A percentile compares a stretch with the other conserved stretches of the same genome.
Conservation (phyloP, 495 filamentous ascomycete species). For the Penicillium waksmanii region DNA sequence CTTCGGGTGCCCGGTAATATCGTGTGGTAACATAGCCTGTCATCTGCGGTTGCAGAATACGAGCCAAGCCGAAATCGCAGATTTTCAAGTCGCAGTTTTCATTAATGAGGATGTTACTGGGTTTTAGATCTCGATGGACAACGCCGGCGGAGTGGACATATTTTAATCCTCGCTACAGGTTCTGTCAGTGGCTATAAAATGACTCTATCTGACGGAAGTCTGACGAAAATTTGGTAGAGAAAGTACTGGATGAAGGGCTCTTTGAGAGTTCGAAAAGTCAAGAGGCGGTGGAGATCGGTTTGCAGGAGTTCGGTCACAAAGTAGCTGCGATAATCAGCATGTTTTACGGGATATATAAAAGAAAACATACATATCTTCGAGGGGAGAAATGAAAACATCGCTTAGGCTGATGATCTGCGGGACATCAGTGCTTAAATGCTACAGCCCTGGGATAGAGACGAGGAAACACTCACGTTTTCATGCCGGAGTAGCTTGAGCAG, state of each 20-base stretch:
- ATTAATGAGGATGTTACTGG: constrained; percentile 12
- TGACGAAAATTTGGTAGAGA: constrained; percentile 11
- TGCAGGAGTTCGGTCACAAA: constrained; percentile 4
- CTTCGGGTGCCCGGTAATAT: constrained; percentile 11
- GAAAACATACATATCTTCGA: constrained; percentile 7
- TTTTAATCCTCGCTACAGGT: constrained; percentile 12
- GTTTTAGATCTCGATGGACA: constrained; percentile 10
- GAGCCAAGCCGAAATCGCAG: constrained; percentile 11
- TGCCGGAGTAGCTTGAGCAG: constrained; percentile 6
- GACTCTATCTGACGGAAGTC: neutral
- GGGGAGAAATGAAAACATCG: constrained; percentile 9
- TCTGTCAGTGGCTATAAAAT: neutral
- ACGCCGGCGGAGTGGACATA: constrained; percentile 12
- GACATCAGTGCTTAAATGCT: neutral
- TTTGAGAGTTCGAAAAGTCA: neutral
- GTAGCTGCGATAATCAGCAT: neutral
- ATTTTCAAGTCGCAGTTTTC: constrained; percentile 16
- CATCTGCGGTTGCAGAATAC: constrained; percentile 1
- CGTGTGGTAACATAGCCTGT: constrained; percentile 13
- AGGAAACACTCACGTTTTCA: constrained; percentile 5
- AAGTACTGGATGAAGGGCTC: constrained; percentile 8
- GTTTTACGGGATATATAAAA: neutral
- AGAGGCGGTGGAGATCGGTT: constrained; percentile 3
- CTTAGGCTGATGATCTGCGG: neutral
- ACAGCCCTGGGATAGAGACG: too few relatives aligned